These are phyloP conservation scores for Stagonosporopsis rhizophila DNA, from an alignment of 2,329 filamentous ascomycete genomes.

Conservation along the genomic window DNA sequence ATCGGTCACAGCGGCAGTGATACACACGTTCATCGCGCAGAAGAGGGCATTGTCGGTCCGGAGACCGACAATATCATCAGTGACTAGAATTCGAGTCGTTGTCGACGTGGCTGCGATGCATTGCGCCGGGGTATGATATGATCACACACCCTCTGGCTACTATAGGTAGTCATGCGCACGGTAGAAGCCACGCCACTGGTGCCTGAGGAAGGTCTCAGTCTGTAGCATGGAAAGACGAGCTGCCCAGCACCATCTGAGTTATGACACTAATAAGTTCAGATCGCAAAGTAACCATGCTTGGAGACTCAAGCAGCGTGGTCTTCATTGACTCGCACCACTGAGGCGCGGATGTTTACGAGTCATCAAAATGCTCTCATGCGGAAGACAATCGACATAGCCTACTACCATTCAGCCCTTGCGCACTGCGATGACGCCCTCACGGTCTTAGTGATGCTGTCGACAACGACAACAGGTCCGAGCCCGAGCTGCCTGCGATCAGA, in stretches of 20 bases:
- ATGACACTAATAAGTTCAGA: neutral
- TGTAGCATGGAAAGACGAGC: neutral
- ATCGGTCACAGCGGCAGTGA: neutral
- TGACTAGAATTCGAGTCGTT: neutral
- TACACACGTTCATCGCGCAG: neutral
- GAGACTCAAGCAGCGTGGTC: neutral
- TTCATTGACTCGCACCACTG: neutral
- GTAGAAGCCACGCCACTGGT: neutral
- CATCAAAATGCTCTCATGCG: neutral
- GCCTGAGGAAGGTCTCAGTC: neutral
- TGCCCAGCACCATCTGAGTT: neutral
- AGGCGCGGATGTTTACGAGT: constrained; percentile 2
- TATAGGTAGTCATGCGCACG: neutral
- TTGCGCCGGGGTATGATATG: neutral
- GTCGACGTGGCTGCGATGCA: neutral
- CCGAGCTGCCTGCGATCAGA: neutral
- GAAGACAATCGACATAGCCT: neutral
- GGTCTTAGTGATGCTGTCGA: neutral
- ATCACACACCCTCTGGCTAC: neutral
- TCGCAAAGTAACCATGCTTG: neutral
- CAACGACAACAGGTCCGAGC: neutral
- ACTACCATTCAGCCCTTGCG: neutral
- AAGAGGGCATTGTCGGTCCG: neutral
- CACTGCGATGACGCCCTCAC: neutral
- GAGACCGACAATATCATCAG: neutral